These are phyloP conservation scores for Colletotrichum coccodes DNA, from an alignment of 2,329 filamentous ascomycete species.

Conservation along the genomic window DNA sequence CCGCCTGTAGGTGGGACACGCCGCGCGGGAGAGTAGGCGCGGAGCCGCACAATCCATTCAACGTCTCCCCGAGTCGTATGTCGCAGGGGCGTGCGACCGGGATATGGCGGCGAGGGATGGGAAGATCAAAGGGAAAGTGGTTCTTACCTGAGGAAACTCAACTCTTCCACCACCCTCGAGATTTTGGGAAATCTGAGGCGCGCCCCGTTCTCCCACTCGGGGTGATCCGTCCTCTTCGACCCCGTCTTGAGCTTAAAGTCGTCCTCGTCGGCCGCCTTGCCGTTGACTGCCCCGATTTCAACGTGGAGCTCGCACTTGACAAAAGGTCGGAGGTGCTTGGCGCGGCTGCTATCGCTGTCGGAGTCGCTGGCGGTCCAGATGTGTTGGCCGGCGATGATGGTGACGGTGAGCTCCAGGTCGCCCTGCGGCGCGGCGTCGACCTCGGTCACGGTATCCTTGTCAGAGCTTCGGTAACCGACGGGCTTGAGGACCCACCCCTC, in stretches of 20 bases:
- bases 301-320: conserved; percentile 86
- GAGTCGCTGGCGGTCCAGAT: conserved; percentile 67
- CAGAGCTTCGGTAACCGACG: conserved; percentile 70
- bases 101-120: conserved; percentile 12
- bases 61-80: neutral
- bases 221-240: conserved; percentile 67
- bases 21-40: conserved; percentile 13
- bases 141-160: conserved; percentile 78
- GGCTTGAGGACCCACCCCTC: conserved; percentile 90
- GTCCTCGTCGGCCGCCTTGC: conserved; percentile 54
- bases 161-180: conserved; percentile 70
- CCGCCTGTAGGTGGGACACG: conserved; percentile 5
- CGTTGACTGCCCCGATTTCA: conserved; percentile 64
- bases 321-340: conserved; percentile 68
- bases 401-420: conserved; percentile 75
- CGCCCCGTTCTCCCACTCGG: conserved; percentile 67
- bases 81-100: conserved; percentile 1
- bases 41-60: conserved; percentile 5
- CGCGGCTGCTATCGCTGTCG: conserved; percentile 41
- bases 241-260: conserved; percentile 70
- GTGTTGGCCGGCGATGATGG: conserved; percentile 80
- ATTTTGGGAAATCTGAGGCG: conserved; percentile 68
- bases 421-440: conserved; percentile 58
- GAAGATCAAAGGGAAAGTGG: neutral
- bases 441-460: conserved; percentile 51